phyloP scores from a whole-genome alignment of 208 protist species.

The Leishmania arabica region DNA sequence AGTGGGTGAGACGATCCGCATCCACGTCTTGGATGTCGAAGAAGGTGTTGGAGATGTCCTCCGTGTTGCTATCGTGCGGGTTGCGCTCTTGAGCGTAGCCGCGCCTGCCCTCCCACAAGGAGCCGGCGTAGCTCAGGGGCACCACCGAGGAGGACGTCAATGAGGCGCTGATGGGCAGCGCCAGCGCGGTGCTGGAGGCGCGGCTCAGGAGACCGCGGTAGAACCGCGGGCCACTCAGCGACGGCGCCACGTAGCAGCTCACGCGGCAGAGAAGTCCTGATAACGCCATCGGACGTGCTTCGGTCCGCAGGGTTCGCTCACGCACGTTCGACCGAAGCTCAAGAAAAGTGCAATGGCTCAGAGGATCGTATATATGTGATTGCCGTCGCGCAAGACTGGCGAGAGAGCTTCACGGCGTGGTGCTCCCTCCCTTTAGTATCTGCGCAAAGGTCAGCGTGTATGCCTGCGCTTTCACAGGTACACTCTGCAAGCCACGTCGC shows the following conservation, averaged over 20 bases:
- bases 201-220: not conserved
- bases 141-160: not conserved
- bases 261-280: constrained; percentile 8
- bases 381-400: not conserved
- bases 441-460: not conserved
- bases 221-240: not conserved
- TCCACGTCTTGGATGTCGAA: constrained; percentile 87
- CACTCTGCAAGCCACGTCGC: not conserved
- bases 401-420: not conserved
- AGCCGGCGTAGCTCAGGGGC: not conserved
- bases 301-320: not conserved
- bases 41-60: constrained; percentile 33
- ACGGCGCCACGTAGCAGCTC: constrained; percentile 1
- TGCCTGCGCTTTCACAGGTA: not conserved
- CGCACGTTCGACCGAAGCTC: not conserved
- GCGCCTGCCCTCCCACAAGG: constrained; percentile 1
- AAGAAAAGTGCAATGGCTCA: not conserved
- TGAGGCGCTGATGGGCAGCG: not conserved
- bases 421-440: not conserved
- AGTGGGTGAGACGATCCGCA: constrained; percentile 69
- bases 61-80: constrained; percentile 28
- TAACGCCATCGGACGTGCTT: not conserved
- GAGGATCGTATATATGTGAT: not conserved
- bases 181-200: not conserved
- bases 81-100: constrained; percentile 18